Conservation (phyloP, 768 basidiomycete species). For the Trametes punicea region DNA sequence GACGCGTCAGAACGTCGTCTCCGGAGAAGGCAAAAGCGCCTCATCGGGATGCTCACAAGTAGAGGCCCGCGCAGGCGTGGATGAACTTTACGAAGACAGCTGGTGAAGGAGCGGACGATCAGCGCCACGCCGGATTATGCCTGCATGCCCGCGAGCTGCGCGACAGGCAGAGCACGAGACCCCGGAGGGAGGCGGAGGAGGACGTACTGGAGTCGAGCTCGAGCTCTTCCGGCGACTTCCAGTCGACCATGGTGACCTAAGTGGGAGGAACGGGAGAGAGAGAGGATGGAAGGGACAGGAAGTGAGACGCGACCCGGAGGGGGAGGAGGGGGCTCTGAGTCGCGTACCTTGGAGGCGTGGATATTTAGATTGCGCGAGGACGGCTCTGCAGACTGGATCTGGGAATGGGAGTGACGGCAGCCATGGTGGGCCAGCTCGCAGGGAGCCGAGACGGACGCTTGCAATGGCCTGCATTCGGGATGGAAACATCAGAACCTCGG, state of each 20-base stretch:
- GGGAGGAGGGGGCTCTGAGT: conserved; percentile 10
- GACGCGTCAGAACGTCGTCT: conserved; percentile 1
- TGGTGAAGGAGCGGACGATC: conserved; percentile 16
- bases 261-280: background rate
- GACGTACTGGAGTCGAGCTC: conserved; percentile 36
- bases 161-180: no score
- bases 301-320: conserved; percentile 12
- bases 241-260: conserved; percentile 34
- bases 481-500: background rate
- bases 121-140: background rate
- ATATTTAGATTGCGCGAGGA: conserved; percentile 8
- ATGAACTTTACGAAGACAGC: conserved; percentile 41
- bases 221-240: conserved; percentile 38
- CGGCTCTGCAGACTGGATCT: background rate
- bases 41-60: no score
- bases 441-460: conserved; percentile 1
- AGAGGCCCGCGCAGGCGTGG: conserved; percentile 41
- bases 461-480: background rate
- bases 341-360: background rate
- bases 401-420: background rate
- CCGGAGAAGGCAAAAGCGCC: background rate
- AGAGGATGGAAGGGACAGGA: conserved; percentile 3
- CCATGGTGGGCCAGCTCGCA: background rate
- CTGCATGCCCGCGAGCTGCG: background rate
- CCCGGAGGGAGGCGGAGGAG: no score